Evolutionary conservation across 2,329 filamentous ascomycete species (phyloP), one percentile per base, ranked within the genome.

Genomic region (Fusarium coffeatum): DNA sequence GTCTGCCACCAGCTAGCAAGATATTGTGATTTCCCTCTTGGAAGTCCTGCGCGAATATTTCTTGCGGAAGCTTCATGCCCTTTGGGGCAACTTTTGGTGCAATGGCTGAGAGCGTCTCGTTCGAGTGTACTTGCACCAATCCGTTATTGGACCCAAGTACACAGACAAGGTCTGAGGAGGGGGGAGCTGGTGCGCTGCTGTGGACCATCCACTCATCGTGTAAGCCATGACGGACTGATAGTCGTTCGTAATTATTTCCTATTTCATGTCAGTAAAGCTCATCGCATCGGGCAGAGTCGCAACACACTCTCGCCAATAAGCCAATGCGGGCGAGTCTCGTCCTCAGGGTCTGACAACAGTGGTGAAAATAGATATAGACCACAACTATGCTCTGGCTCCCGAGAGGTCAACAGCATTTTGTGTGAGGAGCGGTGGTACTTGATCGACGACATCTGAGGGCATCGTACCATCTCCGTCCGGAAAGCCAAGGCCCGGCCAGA

Each of bases 11-110:
- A 1, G 85, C 84, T 32, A 86, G 77, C 16, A 89, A 66, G 3
- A 88, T 69, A 15, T 83, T 77, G 15, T 81, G 81, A 48, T 84
- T 81, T 18, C 73, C 76, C 6, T 72, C 65, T 23, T 84, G 79
- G 68, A 86, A 88, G 56, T 85, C 83, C 27, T 87, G 77, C 6
- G 83, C 77, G 59, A 88, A 85, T 45, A 87, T 77, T 60, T 87
- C 80, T 3, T 68, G 65, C 7, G 74, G 76, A 2, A 66, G 41
- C 5, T 73, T 69, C 23, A 61, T 53, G 59, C 59, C 71, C 43
- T 66, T 75, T 27, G 68, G 41, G 2, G 68, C 22, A 46, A 50
- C 57, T 18, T 60, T 64, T 18, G 76, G 78, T 2, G 78, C 76
- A 30, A 83, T 68, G 78, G 79, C 82, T 5, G 69, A 64, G 27